Evolutionary conservation across 805 yeast genomes (phyloP).

Genomic region (Monosporozyma aquatica): DNA sequence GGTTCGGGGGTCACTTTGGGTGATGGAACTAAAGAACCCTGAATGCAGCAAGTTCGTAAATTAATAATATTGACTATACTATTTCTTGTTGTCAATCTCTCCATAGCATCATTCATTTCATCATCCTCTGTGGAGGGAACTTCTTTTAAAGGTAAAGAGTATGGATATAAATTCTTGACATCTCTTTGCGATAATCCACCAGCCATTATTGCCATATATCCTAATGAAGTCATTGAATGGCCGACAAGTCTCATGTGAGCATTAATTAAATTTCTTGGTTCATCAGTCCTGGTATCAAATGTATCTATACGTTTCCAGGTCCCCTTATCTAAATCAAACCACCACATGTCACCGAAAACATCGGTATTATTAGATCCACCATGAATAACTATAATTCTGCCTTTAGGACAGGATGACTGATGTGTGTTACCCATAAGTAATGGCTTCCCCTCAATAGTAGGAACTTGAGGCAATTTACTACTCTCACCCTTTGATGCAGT

Average conservation of each 20-base stretch:
- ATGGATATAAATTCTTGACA: constrained; percentile 12
- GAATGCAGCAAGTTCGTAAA: constrained; percentile 17
- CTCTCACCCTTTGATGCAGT: background rate
- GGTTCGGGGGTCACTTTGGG: background rate
- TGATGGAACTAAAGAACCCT: constrained; percentile 6
- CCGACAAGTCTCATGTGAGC: constrained; percentile 22
- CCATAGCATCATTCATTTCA: background rate
- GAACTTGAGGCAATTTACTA: background rate
- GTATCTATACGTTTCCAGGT: constrained; percentile 31
- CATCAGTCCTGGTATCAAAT: constrained; percentile 11
- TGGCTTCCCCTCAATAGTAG: background rate
- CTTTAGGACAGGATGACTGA: background rate
- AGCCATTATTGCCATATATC: constrained; percentile 16
- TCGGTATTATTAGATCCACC: constrained; percentile 33
- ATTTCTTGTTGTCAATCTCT: constrained; percentile 7
- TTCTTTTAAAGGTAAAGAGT: background rate
- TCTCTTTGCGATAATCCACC: constrained; percentile 26
- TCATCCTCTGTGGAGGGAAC: constrained; percentile 1
- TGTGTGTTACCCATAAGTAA: background rate
- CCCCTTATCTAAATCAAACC: constrained; percentile 38
- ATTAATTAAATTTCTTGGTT: constrained; percentile 6
- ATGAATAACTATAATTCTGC: constrained; percentile 26
- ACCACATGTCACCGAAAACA: constrained; percentile 43
- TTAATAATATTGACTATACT: constrained; percentile 18
- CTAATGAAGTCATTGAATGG: constrained; percentile 20